phyloP scores from a whole-genome alignment of 208 protist species.

The Phytomonas francai region DNA sequence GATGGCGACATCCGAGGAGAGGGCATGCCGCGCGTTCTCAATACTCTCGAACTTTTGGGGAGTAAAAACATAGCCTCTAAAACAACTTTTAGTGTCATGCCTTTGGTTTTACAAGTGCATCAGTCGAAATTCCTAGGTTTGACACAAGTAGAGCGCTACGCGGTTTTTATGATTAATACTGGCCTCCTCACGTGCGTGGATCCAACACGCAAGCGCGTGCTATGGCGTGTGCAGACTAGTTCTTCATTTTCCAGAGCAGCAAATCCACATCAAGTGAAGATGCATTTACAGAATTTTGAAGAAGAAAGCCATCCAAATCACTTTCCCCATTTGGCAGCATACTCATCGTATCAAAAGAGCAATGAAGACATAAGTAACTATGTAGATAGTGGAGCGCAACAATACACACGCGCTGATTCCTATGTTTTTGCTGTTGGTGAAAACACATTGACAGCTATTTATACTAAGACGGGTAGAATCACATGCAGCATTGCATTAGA shows the following conservation, averaged over 20 bases:
- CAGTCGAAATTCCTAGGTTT: slow-evolving; percentile 34
- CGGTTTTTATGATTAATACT: slow-evolving; percentile 79
- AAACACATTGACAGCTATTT: slow-evolving; percentile 42
- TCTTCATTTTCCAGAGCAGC: slow-evolving; percentile 29
- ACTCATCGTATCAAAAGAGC: slow-evolving; percentile 44
- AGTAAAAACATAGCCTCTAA: slow-evolving; percentile 57
- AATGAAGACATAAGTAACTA: slow-evolving; percentile 36
- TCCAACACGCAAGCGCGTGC: slow-evolving; percentile 56
- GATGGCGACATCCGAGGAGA: slow-evolving; percentile 58
- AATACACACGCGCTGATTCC: slow-evolving; percentile 48
- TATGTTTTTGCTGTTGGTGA: slow-evolving; percentile 84
- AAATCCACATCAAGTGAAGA: slow-evolving; percentile 25
- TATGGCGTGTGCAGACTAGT: slow-evolving; percentile 76
- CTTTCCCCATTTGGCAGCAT: slow-evolving; percentile 69
- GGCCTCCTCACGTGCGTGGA: slow-evolving; percentile 80
- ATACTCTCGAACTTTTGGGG: slow-evolving; percentile 74
- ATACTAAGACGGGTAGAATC: slow-evolving; percentile 54
- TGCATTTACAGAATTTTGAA: slow-evolving; percentile 9
- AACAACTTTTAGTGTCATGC: slow-evolving; percentile 42
- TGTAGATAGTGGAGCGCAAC: slow-evolving; percentile 32
- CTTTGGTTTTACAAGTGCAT: slow-evolving; percentile 75
- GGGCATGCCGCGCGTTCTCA: slow-evolving; percentile 29
- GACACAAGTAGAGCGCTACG: slow-evolving; percentile 65
- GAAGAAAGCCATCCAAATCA: slow-evolving; percentile 17
- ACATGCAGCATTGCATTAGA: slow-evolving; percentile 43